A percentile compares a stretch with the other conserved stretches of the same genome.
phyloP scores from a whole-genome alignment of 306 rosid species.

The Dicorynia guianensis region DNA sequence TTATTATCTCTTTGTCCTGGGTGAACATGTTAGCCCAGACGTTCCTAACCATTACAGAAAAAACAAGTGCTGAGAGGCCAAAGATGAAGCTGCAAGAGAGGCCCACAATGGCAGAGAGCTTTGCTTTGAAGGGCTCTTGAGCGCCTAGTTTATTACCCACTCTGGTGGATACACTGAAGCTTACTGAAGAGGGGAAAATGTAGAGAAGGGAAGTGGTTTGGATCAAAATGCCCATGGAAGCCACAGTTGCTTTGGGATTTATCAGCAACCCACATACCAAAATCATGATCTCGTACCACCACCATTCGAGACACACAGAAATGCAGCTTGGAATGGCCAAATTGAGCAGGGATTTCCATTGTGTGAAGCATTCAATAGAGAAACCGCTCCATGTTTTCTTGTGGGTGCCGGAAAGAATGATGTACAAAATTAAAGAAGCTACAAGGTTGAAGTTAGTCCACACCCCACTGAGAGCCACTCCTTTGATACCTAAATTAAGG shows the following conservation, averaged over 20 bases:
- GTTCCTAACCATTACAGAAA: constrained; percentile 69
- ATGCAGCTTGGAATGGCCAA: constrained; percentile 88
- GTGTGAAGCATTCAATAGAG: constrained; percentile 58
- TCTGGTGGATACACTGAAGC: constrained; percentile 90
- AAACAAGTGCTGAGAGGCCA: constrained; percentile 66
- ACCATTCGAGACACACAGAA: constrained; percentile 95
- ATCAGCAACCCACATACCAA: constrained; percentile 71
- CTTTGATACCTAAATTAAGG: constrained; percentile 70
- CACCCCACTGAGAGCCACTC: constrained; percentile 83
- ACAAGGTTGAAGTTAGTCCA: constrained; percentile 78
- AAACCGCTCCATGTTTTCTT: constrained; percentile 76
- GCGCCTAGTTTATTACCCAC: constrained; percentile 90
- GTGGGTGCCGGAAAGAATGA: constrained; percentile 58
- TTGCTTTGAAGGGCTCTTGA: constrained; percentile 66
- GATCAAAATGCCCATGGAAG: constrained; percentile 91
- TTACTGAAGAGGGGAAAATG: constrained; percentile 82
- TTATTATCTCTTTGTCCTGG: constrained; percentile 62
- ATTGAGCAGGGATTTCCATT: constrained; percentile 68
- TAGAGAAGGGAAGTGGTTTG: constrained; percentile 88
- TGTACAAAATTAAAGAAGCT: constrained; percentile 63
- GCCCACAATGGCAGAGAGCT: constrained; percentile 75
- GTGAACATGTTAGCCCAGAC: constrained; percentile 89
- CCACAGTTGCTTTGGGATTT: constrained; percentile 78
- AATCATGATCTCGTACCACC: constrained; percentile 99
- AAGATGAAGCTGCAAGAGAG: constrained; percentile 66